Percentiles rank a stretch among this genome's conserved stretches.
Evolutionary conservation across 805 yeast genomes (phyloP).

Genomic region (Candida xyloterini): DNA sequence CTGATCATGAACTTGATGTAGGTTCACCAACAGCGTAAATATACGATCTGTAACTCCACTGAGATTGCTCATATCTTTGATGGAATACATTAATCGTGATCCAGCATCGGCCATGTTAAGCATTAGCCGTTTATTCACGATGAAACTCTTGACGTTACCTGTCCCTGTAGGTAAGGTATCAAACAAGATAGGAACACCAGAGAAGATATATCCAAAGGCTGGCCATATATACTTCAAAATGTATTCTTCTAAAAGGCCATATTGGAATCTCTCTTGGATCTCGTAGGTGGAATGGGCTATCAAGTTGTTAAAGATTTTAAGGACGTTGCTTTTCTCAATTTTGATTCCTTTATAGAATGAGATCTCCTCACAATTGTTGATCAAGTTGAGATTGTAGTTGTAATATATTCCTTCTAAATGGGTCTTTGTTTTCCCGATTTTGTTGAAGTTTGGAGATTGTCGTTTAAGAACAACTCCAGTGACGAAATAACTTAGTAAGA

Average conservation of each 20-base stretch:
- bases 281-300: slow-evolving; percentile 33
- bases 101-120: slow-evolving; percentile 94
- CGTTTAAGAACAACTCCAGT: slow-evolving; percentile 73
- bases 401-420: slow-evolving; percentile 85
- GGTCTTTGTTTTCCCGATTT: slow-evolving; percentile 67
- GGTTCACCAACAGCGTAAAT: slow-evolving; percentile 66
- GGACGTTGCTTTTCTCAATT: slow-evolving; percentile 69
- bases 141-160: slow-evolving; percentile 78
- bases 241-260: slow-evolving; percentile 78
- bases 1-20: slow-evolving; percentile 78
- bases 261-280: slow-evolving; percentile 59
- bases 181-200: slow-evolving; percentile 82
- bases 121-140: slow-evolving; percentile 87
- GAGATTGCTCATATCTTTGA: slow-evolving; percentile 85
- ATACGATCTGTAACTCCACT: slow-evolving; percentile 90
- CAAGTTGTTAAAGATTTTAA: slow-evolving; percentile 54
- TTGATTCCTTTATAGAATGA: slow-evolving; percentile 89
- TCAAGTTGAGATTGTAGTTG: slow-evolving; percentile 79
- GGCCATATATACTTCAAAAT: slow-evolving; percentile 92
- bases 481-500: slow-evolving; percentile 72
- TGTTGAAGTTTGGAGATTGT: slow-evolving; percentile 83
- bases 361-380: slow-evolving; percentile 88
- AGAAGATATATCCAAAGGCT: slow-evolving; percentile 88
- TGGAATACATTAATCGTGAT: slow-evolving; percentile 88
- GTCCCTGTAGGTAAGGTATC: slow-evolving; percentile 42